Conservation (phyloP, 345 rosid species). For the Cochlearia excelsa region DNA sequence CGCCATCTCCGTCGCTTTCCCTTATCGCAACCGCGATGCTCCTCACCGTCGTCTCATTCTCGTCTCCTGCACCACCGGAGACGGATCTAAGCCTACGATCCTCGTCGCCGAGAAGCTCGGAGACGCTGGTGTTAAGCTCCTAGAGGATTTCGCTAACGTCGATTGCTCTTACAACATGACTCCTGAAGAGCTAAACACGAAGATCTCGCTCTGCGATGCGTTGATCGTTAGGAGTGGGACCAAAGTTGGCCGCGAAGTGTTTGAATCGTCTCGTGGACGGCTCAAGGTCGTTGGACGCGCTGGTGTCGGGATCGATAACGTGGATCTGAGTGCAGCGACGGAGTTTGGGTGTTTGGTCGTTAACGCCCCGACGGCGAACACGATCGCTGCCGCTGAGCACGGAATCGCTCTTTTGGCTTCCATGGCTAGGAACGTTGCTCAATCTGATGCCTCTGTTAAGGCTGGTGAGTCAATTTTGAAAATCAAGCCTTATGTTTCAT, state of each 20-base stretch:
- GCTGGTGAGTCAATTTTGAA: constrained; percentile 53
- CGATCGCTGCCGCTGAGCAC: constrained; percentile 91
- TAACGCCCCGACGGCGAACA: constrained; percentile 90
- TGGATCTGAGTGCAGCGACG: constrained; percentile 89
- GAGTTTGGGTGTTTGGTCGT: constrained; percentile 88
- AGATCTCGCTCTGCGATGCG: constrained; percentile 91
- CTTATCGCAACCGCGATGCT: constrained; percentile 17
- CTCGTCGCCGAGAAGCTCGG: constrained; percentile 89
- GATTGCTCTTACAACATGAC: constrained; percentile 80
- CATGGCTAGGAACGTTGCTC: constrained; percentile 89
- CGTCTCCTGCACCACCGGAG: constrained; percentile 38
- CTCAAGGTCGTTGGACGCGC: constrained; percentile 93
- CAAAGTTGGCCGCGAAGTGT: constrained; percentile 71
- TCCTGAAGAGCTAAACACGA: constrained; percentile 81
- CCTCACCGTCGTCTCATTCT: constrained; percentile 30
- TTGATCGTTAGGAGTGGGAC: constrained; percentile 83
- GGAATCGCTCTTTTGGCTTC: constrained; percentile 86
- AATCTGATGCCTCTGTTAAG: constrained; percentile 83
- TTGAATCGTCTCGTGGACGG: constrained; percentile 73
- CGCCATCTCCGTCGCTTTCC: constrained; percentile 37
- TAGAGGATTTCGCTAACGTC: constrained; percentile 61
- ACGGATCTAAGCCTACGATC: constrained; percentile 67
- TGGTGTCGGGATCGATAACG: constrained; percentile 92
- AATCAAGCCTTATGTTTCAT: not conserved
- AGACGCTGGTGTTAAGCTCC: constrained; percentile 59